Evolutionary conservation across 2,329 filamentous ascomycete species (phyloP), one percentile per base, ranked within the genome.

Genomic region (Beauveria sp.): DNA sequence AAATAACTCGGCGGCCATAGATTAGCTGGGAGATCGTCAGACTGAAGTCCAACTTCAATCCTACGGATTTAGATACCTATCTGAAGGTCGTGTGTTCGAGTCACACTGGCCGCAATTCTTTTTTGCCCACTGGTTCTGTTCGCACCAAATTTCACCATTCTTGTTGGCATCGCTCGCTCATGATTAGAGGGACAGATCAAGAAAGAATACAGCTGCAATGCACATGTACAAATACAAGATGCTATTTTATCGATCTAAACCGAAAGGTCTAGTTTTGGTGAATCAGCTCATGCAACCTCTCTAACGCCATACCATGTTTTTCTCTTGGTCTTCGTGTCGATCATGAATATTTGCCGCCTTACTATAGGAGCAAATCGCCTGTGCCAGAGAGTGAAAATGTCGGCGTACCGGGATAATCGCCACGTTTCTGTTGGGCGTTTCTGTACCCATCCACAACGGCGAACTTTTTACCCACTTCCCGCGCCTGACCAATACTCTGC

Each of bases 401-500:
- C n/a, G 65, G 46, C 6, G 66, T 65, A 14, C 64, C 54, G n/a
- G 64, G 50, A 53, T 64, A 70, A 7, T 70, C 68, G 8, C 57
- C 64, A 2, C 68, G 66, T 10, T 67, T 24, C 28, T 63, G 65
- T 20, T 53, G 66, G 28, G 53, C 69, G 1, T 60, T 51, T 62
- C 70, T 75, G 47, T 65, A 62, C 5, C 65, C 52, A 63, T 88
- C 86, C 14, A 90, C 75, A 14, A 87, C 73, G 37, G 76, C 73
- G 66, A 88, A 90, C 73, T 92, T 96, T 68, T 85, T 86, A 48
- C 91, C 90, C 2, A 93, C 77, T 53, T 91, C 87, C 59, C 88
- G 84, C 26, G 89, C 86, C 40, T 85, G 83, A 61, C 84, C 84
- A 22, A 92, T 80, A 63, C 86, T 89, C 64, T 89, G 83, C 64